phyloP scores from a whole-genome alignment of 805 yeast genomes.

The Millerozyma miso region DNA sequence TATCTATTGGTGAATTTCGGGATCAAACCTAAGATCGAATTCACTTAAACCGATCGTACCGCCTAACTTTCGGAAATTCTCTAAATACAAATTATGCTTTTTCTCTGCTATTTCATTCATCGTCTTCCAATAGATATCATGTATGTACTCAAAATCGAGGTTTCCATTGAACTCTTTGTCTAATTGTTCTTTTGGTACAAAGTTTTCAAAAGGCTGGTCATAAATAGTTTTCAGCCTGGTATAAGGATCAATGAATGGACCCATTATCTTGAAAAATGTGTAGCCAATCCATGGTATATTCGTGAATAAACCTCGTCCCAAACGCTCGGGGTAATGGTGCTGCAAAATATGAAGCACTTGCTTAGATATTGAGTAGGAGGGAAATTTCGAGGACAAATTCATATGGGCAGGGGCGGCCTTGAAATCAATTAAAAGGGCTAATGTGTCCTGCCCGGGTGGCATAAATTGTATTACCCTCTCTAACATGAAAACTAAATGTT shows the following conservation, averaged over 20 bases:
- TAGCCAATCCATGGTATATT: slow-evolving; percentile 57
- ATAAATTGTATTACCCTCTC: slow-evolving; percentile 48
- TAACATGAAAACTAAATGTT: slow-evolving; percentile 54
- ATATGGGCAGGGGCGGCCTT: slow-evolving; percentile 40
- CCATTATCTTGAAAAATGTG: slow-evolving; percentile 51
- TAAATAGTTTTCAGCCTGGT: slow-evolving; percentile 55
- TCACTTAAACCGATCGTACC: slow-evolving; percentile 52
- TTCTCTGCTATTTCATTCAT: slow-evolving; percentile 40
- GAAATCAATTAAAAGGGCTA: slow-evolving; percentile 54
- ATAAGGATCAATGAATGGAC: slow-evolving; percentile 56
- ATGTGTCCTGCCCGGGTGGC: slow-evolving; percentile 57
- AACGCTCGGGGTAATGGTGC: slow-evolving; percentile 55
- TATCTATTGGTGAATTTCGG: neutral
- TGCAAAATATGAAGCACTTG: slow-evolving; percentile 50
- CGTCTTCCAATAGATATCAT: slow-evolving; percentile 51
- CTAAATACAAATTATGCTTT: slow-evolving; percentile 28
- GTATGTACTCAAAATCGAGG: slow-evolving; percentile 49
- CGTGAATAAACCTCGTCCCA: slow-evolving; percentile 50
- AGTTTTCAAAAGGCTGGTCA: slow-evolving; percentile 54
- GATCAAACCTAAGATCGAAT: slow-evolving; percentile 41
- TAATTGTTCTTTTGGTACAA: slow-evolving; percentile 49
- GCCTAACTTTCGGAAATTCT: slow-evolving; percentile 43
- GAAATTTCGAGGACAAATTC: slow-evolving; percentile 40
- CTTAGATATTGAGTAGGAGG: slow-evolving; percentile 47
- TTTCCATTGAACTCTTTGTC: slow-evolving; percentile 48